Evolutionary conservation across 1,284 basidiomycete genomes (phyloP), one percentile per base, ranked within the genome.

Genomic region (Papiliotrema fonsecae): DNA sequence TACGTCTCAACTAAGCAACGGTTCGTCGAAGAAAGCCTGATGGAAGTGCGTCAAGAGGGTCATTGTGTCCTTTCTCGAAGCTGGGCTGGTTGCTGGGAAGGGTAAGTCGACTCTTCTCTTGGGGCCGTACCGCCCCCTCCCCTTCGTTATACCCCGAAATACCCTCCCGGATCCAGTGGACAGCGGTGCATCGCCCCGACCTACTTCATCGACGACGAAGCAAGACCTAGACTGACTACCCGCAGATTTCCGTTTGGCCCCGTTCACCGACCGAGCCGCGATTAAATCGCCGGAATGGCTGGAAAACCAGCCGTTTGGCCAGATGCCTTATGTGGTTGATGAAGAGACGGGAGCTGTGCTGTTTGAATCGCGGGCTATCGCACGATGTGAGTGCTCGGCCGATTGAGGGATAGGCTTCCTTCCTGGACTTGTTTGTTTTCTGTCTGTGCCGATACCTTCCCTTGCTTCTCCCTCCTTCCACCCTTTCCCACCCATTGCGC

Each of bases 221-320:
- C 18, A 35, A 26, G 19, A 35, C 39, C 40, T 30, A n/a, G 28
- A 21, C 22, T n/a, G 19, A n/a, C 16, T 32, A 11, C 5, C 19
- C 14, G 24, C 37, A 58, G 62, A 64, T 39, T 52, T 67, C 55
- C 58, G 60, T 31, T 45, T 68, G 50, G 46, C 56, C 36, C 25
- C 48, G 47, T 50, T 54, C 39, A 36, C 6, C 16, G 55, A 53
- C 1, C 61, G 58, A 43, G 30, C 38, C 66, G 77, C 78, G 56
- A 78, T 83, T 49, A 82, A 82, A 63, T 14, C 61, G 0, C 57
- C 77, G 0, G 75, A 64, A n/a, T 79, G 68, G 72, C 16, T 77
- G 21, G 64, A 62, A 25, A 64, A 74, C 22, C 82, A 85, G 54
- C 83, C 84, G 0, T 86, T 85, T 57, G 82, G 82, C 18, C 81